phyloP scores from a whole-genome alignment of 257 asterid genomes.

The Plantago ovata region DNA sequence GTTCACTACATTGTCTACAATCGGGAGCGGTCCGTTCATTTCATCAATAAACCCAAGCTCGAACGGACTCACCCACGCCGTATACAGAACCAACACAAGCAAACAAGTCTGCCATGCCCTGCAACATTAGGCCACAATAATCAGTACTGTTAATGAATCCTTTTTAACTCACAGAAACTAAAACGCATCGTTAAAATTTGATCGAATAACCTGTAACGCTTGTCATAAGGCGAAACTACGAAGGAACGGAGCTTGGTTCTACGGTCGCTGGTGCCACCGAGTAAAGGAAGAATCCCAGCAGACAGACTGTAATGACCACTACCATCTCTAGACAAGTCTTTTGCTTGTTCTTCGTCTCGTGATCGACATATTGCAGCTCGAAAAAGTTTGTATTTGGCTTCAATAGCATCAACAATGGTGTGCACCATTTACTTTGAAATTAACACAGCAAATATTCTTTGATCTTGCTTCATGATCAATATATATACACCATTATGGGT shows the following conservation, averaged over 20 bases:
- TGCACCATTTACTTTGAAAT: too few relatives aligned
- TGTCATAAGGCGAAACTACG: conserved; percentile 51
- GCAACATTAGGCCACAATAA: too few relatives aligned
- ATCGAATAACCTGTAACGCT: conserved; percentile 44
- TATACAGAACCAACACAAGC: conserved; percentile 46
- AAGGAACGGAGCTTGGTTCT: conserved; percentile 32
- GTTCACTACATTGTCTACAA: conserved; percentile 48
- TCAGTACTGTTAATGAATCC: background rate
- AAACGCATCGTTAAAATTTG: background rate
- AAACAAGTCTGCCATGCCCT: conserved; percentile 50
- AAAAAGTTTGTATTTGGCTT: too few relatives aligned
- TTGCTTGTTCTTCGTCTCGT: conserved; percentile 22
- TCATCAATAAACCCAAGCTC: conserved; percentile 50
- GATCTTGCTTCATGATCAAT: too few relatives aligned
- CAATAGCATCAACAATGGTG: too few relatives aligned
- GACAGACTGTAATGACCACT: conserved; percentile 48
- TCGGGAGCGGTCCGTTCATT: conserved; percentile 35
- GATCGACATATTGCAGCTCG: background rate
- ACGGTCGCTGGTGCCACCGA: conserved; percentile 45
- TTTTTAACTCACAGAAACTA: background rate
- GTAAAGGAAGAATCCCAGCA: conserved; percentile 48
- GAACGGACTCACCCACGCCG: conserved; percentile 58
- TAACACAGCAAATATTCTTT: too few relatives aligned
- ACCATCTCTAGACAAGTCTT: conserved; percentile 34
- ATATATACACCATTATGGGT: too few relatives aligned